Base-by-base conservation (phyloP, 495 filamentous ascomycete species). In the Penicillium fimorum region DNA sequence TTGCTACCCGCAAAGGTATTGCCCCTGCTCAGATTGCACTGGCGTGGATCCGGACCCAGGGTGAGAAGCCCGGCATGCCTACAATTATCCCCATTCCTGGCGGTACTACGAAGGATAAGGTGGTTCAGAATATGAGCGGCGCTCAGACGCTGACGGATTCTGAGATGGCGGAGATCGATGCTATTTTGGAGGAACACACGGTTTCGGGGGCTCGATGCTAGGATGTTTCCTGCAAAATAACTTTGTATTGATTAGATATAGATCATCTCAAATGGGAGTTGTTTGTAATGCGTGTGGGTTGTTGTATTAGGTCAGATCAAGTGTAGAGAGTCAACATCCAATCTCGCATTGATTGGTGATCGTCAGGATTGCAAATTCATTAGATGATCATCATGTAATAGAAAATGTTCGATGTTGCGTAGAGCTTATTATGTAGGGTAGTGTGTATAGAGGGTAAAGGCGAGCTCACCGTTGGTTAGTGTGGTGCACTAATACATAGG, bases 71-170 rank as follows among this genome's bases (percentile, higher is more conserved):
- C 40, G 88, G 84, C 12, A 78, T 86, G 67, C 83, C 85, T 12
- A 79, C 77, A 5, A 87, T 96, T 61, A 87, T 95, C 53, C 92
- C 91, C 4, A 95, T 96, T 59, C 92, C 91, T 1, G 91, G 92
- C 13, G 83, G 71, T 24, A 80, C 77, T 24, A 80, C 76, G 15
- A 64, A 59, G 33, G 73, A 76, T 53, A 77, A 74, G 63, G 70
- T 79, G 20, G 62, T 62, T 18, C 77, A 82, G 60, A 82, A 82
- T 38, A 61, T 70, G 59, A 47, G 60, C 22, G 75, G 70, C 15
- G 64, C 75, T 15, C 67, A 69, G 13, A 33, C 60, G 32, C 53
- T 80, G 17, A 61, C 64, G 8, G 70, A 75, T 44, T 64, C 68
- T 29, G 79, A 82, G 47, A 47, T 81, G 67, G 71, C 68, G 3